phyloP scores from a whole-genome alignment of 1,284 basidiomycete species.

The Tilletia caries region DNA sequence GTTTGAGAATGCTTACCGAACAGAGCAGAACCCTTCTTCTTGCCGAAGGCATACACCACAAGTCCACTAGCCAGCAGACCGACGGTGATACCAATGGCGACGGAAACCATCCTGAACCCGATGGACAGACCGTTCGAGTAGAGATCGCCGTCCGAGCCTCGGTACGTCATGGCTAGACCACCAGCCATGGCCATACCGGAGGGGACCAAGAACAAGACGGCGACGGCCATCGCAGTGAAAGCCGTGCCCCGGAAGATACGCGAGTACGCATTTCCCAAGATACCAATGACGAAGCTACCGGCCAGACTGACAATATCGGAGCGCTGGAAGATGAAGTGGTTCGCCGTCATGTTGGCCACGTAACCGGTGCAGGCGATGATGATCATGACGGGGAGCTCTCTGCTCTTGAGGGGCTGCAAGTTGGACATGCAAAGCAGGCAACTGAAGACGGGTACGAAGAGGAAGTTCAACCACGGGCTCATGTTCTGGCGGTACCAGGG shows the following conservation, averaged over 20 bases:
- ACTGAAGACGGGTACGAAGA: constrained; percentile 79
- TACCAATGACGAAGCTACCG: constrained; percentile 76
- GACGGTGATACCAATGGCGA: constrained; percentile 83
- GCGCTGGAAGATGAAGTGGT: constrained; percentile 78
- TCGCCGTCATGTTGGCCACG: constrained; percentile 62
- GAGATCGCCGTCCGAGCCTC: constrained; percentile 61
- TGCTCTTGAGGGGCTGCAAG: constrained; percentile 69
- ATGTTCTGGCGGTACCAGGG: constrained; percentile 76
- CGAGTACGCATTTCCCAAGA: constrained; percentile 79
- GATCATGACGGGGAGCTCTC: constrained; percentile 76
- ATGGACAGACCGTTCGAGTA: constrained; percentile 56
- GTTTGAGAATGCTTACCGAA: constrained; percentile 60
- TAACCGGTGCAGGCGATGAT: constrained; percentile 76
- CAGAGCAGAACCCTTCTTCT: constrained; percentile 73
- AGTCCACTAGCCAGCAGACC: constrained; percentile 84
- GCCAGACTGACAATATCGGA: constrained; percentile 80
- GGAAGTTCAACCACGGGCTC: constrained; percentile 70
- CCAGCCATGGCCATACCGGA: constrained; percentile 82
- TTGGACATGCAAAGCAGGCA: constrained; percentile 70
- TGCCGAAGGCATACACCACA: constrained; percentile 78
- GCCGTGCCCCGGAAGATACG: constrained; percentile 81
- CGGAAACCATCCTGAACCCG: constrained; percentile 65
- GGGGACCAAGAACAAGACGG: constrained; percentile 72
- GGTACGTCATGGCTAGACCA: constrained; percentile 67
- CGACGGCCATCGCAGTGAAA: constrained; percentile 83